phyloP scores from a whole-genome alignment of 2,329 filamentous ascomycete genomes.

The Cytospora chrysosperma region DNA sequence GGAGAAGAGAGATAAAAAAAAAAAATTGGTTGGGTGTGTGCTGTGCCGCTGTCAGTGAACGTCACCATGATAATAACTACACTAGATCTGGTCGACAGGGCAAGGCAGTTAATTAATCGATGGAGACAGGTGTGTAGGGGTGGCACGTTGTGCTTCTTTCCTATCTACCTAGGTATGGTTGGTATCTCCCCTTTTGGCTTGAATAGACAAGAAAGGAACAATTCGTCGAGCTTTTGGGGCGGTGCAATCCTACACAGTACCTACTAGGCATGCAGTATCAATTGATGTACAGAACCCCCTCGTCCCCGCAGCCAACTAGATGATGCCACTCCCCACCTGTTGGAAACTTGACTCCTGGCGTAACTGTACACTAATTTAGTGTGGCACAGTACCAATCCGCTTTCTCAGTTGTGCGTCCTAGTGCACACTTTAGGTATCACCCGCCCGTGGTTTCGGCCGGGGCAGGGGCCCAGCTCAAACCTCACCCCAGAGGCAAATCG shows the following conservation, averaged over 20 bases:
- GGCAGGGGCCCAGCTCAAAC: background rate
- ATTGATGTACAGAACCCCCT: too few species aligned
- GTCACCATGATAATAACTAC: background rate
- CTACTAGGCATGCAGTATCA: too few species aligned
- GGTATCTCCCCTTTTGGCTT: background rate
- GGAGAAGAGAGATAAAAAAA: background rate
- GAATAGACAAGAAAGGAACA: constrained; percentile 3
- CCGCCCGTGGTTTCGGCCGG: constrained; percentile 16
- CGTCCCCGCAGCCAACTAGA: background rate
- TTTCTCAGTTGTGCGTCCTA: background rate
- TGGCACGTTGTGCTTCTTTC: background rate
- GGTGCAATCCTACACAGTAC: constrained; percentile 1
- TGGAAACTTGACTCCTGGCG: constrained; percentile 12
- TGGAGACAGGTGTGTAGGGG: background rate
- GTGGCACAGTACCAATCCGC: background rate
- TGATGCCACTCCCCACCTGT: constrained; percentile 16
- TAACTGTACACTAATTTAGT: background rate
- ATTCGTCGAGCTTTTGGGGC: constrained; percentile 1
- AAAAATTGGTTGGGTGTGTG: too few species aligned
- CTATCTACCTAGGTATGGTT: too few species aligned
- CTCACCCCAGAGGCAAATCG: constrained; percentile 1
- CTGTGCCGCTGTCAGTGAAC: background rate
- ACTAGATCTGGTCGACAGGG: background rate
- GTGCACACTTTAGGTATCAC: background rate
- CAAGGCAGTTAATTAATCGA: background rate